Conservation (phyloP, 768 basidiomycete species). For the Rhodotorula babjevae region DNA sequence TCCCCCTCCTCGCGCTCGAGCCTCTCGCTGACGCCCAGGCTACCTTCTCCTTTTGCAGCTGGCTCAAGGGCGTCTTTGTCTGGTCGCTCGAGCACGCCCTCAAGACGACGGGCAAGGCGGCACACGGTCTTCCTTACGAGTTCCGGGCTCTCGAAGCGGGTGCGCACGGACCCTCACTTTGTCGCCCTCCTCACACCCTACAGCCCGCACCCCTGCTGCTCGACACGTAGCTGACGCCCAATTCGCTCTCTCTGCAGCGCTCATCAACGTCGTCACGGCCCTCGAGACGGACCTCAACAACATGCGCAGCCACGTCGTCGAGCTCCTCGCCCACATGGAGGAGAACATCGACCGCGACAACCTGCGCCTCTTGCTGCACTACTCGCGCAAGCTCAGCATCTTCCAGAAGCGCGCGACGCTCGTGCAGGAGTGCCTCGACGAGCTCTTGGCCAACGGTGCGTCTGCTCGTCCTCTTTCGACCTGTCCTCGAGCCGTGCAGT, state of each 20-base stretch:
- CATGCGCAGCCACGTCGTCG: slow-evolving; percentile 81
- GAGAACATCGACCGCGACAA: slow-evolving; percentile 90
- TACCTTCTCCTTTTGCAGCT: background rate
- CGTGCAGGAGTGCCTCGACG: slow-evolving; percentile 83
- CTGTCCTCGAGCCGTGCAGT: no score
- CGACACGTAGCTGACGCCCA: background rate
- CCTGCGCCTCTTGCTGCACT: slow-evolving; percentile 84
- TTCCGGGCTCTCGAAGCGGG: slow-evolving; percentile 93
- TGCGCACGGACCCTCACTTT: background rate
- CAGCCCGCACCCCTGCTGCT: no score
- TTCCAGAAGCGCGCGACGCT: slow-evolving; percentile 88
- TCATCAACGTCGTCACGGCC: slow-evolving; percentile 84
- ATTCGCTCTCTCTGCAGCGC: slow-evolving; percentile 15
- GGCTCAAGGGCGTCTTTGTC: slow-evolving; percentile 34
- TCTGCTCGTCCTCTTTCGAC: background rate
- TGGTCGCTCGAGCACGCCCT: slow-evolving; percentile 38
- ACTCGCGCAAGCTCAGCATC: slow-evolving; percentile 76
- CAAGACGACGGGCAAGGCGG: slow-evolving; percentile 33
- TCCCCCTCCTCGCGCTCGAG: background rate
- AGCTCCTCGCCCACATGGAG: slow-evolving; percentile 84
- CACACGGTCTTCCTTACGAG: slow-evolving; percentile 69
- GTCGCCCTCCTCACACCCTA: no score
- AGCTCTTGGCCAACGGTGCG: slow-evolving; percentile 61
- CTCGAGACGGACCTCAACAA: slow-evolving; percentile 95
- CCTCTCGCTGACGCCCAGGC: background rate